Percentiles rank a stretch among this genome's conserved stretches.
These are phyloP conservation scores for Striga asiatica DNA, from an alignment of 257 asterid species.

Conservation along the genomic window DNA sequence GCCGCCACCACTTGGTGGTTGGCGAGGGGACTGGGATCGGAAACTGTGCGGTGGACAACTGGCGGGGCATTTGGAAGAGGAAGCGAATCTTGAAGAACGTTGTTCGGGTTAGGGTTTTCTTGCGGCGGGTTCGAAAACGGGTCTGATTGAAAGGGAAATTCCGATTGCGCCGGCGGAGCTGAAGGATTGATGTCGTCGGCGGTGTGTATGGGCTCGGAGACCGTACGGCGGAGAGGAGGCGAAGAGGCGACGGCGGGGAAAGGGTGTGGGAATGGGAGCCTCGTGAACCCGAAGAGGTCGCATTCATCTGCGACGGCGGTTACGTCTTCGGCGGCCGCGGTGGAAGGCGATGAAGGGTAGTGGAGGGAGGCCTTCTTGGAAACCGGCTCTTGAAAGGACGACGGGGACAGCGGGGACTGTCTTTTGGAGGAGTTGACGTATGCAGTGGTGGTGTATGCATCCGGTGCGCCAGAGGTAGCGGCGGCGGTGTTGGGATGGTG, in stretches of 20 bases:
- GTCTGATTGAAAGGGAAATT: background rate
- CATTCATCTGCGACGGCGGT: background rate
- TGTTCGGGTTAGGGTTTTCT: background rate
- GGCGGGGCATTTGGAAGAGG: background rate
- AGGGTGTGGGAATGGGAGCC: background rate
- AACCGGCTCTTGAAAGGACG: too few relatives aligned
- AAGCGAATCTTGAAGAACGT: background rate
- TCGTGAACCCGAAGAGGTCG: conserved; percentile 1
- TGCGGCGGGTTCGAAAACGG: background rate
- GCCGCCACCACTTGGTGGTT: background rate
- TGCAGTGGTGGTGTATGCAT: too few relatives aligned
- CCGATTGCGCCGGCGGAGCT: background rate
- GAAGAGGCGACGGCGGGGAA: too few relatives aligned
- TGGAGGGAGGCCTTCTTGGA: too few relatives aligned
- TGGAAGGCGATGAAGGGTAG: too few relatives aligned
- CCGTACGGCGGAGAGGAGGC: too few relatives aligned
- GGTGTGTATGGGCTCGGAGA: too few relatives aligned
- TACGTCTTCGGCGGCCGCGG: background rate
- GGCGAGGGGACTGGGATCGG: conserved; percentile 21
- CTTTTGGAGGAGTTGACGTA: too few relatives aligned
- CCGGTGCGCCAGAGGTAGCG: too few relatives aligned
- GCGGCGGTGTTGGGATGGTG: too few relatives aligned
- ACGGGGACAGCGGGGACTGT: too few relatives aligned
- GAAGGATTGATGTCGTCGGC: background rate
- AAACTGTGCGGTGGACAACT: conserved; percentile 14